A percentile compares a stretch with the other conserved stretches of the same genome.
These are phyloP conservation scores for Globisporangium carolinianum DNA, from an alignment of 352 stramenopile species.

Conservation along the genomic window DNA sequence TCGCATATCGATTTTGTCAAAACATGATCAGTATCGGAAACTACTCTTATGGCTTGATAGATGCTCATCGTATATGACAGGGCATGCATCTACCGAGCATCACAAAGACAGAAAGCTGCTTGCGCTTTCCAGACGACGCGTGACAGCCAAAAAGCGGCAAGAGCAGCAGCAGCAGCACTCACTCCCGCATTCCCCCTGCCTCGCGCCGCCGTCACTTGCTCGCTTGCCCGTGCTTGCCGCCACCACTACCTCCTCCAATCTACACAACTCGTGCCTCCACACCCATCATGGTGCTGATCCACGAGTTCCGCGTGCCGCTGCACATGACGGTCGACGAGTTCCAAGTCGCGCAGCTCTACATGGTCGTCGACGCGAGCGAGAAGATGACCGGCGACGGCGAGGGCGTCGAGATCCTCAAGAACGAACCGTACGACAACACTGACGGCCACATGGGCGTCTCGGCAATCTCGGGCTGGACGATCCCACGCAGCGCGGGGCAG, in stretches of 20 bases:
- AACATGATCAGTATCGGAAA: no score
- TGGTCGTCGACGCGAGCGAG: conserved; percentile 83
- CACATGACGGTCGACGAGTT: conserved; percentile 86
- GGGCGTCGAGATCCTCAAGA: conserved; percentile 84
- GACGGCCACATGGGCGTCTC: conserved; percentile 72
- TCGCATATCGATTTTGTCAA: no score
- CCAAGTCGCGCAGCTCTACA: conserved; percentile 81
- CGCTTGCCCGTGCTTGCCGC: background rate
- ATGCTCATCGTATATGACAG: no score
- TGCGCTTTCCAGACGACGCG: no score
- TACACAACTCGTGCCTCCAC: background rate
- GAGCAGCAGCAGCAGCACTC: background rate
- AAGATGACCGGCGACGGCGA: conserved; percentile 80
- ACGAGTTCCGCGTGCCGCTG: conserved; percentile 83
- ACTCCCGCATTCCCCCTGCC: background rate
- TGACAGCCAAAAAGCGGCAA: background rate
- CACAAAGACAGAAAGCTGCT: no score
- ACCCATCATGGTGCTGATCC: conserved; percentile 62
- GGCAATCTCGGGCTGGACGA: conserved; percentile 57
- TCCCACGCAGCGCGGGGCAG: conserved; percentile 77
- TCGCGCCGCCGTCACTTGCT: background rate
- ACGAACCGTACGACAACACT: conserved; percentile 57
- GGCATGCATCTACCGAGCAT: no score
- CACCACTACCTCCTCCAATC: background rate
- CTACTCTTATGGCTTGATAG: no score